phyloP scores from a whole-genome alignment of 768 basidiomycete species.

The Cubamyces sp. region DNA sequence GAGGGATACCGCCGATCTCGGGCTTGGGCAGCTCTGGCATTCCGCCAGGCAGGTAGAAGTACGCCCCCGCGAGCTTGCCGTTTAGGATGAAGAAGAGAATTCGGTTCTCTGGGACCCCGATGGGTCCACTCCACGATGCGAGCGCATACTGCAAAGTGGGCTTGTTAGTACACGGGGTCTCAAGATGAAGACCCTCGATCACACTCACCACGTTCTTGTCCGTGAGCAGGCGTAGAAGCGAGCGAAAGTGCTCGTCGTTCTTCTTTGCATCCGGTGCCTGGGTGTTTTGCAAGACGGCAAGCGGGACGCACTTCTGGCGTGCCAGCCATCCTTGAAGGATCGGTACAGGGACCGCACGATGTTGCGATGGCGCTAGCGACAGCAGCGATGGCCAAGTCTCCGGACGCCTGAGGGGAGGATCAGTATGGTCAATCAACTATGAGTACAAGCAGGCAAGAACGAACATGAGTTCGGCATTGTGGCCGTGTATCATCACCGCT shows the following conservation, averaged over 20 bases:
- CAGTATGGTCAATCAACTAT: not conserved
- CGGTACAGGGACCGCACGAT: constrained; percentile 42
- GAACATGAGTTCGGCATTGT: constrained; percentile 39
- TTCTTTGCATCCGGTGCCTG: constrained; percentile 38
- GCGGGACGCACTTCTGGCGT: constrained; percentile 39
- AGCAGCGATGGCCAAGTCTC: constrained; percentile 58
- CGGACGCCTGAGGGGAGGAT: constrained; percentile 42
- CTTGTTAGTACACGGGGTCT: no score
- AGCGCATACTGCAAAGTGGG: constrained; percentile 49
- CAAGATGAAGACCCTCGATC: not conserved
- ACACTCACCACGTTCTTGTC: constrained; percentile 50
- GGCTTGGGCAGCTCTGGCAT: constrained; percentile 53
- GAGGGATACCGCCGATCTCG: not conserved
- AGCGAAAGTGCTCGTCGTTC: constrained; percentile 49
- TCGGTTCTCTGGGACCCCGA: constrained; percentile 47
- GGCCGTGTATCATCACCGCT: constrained; percentile 39
- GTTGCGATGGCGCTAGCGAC: constrained; percentile 44
- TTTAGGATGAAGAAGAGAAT: constrained; percentile 51
- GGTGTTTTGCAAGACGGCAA: constrained; percentile 43
- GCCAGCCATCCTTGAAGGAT: constrained; percentile 54
- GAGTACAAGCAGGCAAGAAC: constrained; percentile 22
- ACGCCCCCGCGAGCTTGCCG: constrained; percentile 45
- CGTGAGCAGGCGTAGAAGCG: constrained; percentile 46
- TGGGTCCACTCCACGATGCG: constrained; percentile 52
- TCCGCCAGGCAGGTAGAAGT: constrained; percentile 52